Conservation (phyloP, 495 filamentous ascomycete genomes). For the Trichodelitschia bisporula region DNA sequence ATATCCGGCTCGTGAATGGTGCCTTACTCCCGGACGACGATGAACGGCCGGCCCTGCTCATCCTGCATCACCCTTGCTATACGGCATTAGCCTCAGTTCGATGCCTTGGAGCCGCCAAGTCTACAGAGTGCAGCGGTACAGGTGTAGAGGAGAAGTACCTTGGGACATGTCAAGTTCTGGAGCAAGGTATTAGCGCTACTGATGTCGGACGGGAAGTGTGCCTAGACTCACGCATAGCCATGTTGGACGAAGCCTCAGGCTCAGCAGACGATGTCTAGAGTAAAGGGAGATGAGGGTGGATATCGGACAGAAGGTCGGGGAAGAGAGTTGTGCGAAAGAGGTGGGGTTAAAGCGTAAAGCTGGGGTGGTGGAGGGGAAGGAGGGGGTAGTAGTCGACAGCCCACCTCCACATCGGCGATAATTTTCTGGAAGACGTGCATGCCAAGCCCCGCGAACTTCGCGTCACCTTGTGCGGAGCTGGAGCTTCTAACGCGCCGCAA, state of each 20-base stretch:
- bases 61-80: constrained; percentile 59
- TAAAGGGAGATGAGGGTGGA: no score
- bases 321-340: constrained; percentile 2
- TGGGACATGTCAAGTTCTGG: constrained; percentile 54
- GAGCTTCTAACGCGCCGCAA: no score
- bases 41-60: constrained; percentile 91
- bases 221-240: constrained; percentile 36
- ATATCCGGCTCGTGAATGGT: constrained; percentile 1
- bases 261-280: constrained; percentile 10
- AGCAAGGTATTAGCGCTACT: constrained; percentile 3
- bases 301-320: constrained; percentile 2
- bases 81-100: constrained; percentile 6
- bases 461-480: no score
- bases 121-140: background rate
- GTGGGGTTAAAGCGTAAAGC: constrained; percentile 2
- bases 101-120: background rate
- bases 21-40: constrained; percentile 91
- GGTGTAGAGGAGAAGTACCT: constrained; percentile 21
- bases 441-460: no score
- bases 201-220: background rate
- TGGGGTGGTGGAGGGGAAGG: background rate
- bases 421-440: constrained; percentile 11
- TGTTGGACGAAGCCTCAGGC: constrained; percentile 22
- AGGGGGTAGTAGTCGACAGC: background rate
- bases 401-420: background rate